Evolutionary conservation across 495 filamentous ascomycete species (phyloP).

Genomic region (Wilcoxina mikolae): DNA sequence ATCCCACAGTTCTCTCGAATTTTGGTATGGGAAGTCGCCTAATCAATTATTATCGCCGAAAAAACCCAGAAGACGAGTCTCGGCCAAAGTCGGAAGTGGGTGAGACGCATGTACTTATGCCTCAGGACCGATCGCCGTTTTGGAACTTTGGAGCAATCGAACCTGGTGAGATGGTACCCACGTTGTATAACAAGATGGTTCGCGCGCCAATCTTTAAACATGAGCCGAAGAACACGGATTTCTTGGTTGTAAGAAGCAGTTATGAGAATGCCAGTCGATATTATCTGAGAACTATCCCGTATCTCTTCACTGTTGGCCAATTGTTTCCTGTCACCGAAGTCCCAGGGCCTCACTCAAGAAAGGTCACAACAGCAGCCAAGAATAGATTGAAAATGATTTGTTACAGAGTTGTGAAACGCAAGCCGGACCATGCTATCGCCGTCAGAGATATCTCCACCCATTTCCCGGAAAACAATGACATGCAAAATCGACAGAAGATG

Average conservation of each 20-base stretch:
- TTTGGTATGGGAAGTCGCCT: slow-evolving; percentile 93
- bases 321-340: slow-evolving; percentile 82
- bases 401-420: slow-evolving; percentile 67
- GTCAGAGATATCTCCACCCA: slow-evolving; percentile 73
- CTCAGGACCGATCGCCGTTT: slow-evolving; percentile 90
- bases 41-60: slow-evolving; percentile 90
- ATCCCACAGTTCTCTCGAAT: slow-evolving; percentile 78
- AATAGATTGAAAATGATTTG: slow-evolving; percentile 91
- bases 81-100: slow-evolving; percentile 65
- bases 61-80: slow-evolving; percentile 59
- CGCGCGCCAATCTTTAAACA: slow-evolving; percentile 88
- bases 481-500: slow-evolving; percentile 89
- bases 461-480: slow-evolving; percentile 76
- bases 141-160: slow-evolving; percentile 87
- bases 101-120: slow-evolving; percentile 69
- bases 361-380: slow-evolving; percentile 87
- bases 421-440: slow-evolving; percentile 48
- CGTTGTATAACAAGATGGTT: slow-evolving; percentile 89
- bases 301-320: slow-evolving; percentile 80
- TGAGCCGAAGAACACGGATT: slow-evolving; percentile 60
- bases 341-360: slow-evolving; percentile 80
- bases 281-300: slow-evolving; percentile 73
- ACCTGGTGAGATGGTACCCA: slow-evolving; percentile 72
- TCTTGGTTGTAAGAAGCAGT: slow-evolving; percentile 65
- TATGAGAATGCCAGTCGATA: slow-evolving; percentile 58